phyloP scores from a whole-genome alignment of 1,139 yeast genomes.

The Yamadazyma oceani region DNA sequence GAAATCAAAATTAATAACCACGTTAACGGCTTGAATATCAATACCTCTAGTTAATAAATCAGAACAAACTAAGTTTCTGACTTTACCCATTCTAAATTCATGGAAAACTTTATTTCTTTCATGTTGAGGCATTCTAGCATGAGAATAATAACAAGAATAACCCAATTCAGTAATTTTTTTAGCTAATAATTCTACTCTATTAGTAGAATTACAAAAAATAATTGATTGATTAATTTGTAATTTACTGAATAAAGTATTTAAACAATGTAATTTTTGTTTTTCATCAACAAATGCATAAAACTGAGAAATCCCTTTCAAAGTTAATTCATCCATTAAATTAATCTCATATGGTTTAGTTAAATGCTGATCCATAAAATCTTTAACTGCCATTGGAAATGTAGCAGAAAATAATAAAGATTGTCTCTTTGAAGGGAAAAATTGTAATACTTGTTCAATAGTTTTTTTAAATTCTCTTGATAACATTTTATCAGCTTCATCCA shows the following conservation, averaged over 20 bases:
- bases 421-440: conserved; percentile 75
- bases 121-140: conserved; percentile 96
- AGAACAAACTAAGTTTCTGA: conserved; percentile 94
- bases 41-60: conserved; percentile 98
- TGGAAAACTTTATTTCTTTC: conserved; percentile 98
- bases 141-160: conserved; percentile 94
- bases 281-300: conserved; percentile 98
- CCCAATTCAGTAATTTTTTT: conserved; percentile 96
- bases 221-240: conserved; percentile 94
- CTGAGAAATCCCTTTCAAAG: conserved; percentile 94
- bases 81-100: conserved; percentile 97
- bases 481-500: conserved; percentile 99
- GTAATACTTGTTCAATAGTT: conserved; percentile 83
- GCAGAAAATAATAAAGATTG: conserved; percentile 92
- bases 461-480: conserved; percentile 86
- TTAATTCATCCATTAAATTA: conserved; percentile 95
- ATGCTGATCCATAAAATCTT: conserved; percentile 89
- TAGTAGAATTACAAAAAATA: conserved; percentile 94
- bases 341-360: conserved; percentile 91
- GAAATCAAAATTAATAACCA: conserved; percentile 95
- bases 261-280: conserved; percentile 90
- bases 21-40: conserved; percentile 98
- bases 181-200: conserved; percentile 92
- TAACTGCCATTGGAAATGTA: conserved; percentile 93
- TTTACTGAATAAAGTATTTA: conserved; percentile 91